Percentiles rank a stretch among this genome's conserved stretches.
Evolutionary conservation across 495 filamentous ascomycete species (phyloP).

Genomic region (Jackrogersella multiformis): DNA sequence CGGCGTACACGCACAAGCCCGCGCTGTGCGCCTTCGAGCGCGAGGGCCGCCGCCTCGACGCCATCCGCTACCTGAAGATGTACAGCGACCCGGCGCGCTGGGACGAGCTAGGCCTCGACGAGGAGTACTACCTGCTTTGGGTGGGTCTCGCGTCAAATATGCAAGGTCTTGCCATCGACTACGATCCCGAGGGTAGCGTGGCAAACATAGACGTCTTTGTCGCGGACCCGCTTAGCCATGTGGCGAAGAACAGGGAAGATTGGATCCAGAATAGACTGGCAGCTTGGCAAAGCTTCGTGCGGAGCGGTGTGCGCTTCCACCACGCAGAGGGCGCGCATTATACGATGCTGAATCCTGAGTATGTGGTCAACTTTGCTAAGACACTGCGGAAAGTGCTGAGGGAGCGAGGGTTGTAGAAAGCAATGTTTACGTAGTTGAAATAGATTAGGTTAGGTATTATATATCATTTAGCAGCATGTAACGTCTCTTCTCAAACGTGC

Average conservation of each 20-base stretch:
- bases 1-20: background rate
- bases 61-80: conserved; percentile 3
- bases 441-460: too few relatives aligned
- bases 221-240: conserved; percentile 51
- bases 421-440: too few relatives aligned
- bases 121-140: conserved; percentile 50
- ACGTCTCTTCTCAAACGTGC: too few relatives aligned
- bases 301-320: conserved; percentile 41
- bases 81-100: conserved; percentile 37
- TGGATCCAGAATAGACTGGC: conserved; percentile 55
- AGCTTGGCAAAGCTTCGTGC: conserved; percentile 58
- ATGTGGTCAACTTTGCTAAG: conserved; percentile 45
- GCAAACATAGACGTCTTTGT: conserved; percentile 61
- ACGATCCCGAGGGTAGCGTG: conserved; percentile 59
- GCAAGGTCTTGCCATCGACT: conserved; percentile 59
- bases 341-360: conserved; percentile 50
- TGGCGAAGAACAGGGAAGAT: conserved; percentile 56
- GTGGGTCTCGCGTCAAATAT: conserved; percentile 52
- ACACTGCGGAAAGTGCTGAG: background rate
- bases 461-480: too few relatives aligned
- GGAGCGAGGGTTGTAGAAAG: background rate
- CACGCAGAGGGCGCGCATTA: conserved; percentile 53
- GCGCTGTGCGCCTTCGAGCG: background rate
- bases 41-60: background rate
- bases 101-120: conserved; percentile 52